Percentiles rank a stretch among this genome's conserved stretches.
Evolutionary conservation across 306 rosid species (phyloP).

Genomic region (Erythrophleum fordii): DNA sequence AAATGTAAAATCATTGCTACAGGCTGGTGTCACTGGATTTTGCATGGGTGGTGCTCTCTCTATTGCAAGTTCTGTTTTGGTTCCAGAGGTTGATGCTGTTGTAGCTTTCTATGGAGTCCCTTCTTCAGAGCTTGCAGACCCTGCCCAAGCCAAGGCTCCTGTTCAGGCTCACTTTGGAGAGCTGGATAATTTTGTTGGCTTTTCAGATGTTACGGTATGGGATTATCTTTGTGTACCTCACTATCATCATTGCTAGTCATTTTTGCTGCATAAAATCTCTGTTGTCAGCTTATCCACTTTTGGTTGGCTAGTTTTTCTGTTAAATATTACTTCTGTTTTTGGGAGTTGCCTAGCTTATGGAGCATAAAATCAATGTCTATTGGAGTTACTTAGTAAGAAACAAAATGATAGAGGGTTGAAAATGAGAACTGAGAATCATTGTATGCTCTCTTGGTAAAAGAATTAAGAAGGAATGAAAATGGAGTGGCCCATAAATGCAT

Average conservation of each 20-base stretch:
- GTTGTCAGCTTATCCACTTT: not conserved
- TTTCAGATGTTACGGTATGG: conserved; percentile 87
- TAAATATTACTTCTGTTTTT: not conserved
- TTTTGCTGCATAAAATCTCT: not conserved
- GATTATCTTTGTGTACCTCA: conserved; percentile 5
- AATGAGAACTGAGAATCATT: not conserved
- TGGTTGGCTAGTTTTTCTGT: not conserved
- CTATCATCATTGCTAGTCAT: not conserved
- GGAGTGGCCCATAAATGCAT: not conserved
- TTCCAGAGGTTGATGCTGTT: conserved; percentile 80
- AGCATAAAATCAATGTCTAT: not conserved
- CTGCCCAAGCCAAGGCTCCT: conserved; percentile 85
- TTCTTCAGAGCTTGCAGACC: conserved; percentile 91
- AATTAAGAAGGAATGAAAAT: not conserved
- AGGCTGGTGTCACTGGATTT: conserved; percentile 96
- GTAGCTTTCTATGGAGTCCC: conserved; percentile 95
- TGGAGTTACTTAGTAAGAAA: not conserved
- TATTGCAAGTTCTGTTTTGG: conserved; percentile 93
- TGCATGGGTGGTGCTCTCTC: conserved; percentile 99
- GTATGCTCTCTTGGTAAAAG: not conserved
- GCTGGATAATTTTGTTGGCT: conserved; percentile 84
- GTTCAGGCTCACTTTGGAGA: conserved; percentile 98
- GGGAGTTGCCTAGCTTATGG: not conserved
- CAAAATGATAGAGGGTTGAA: not conserved
- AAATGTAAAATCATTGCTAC: conserved; percentile 33